Base-by-base conservation (phyloP, 1,139 yeast genomes). In the Kodamaea plutei region DNA sequence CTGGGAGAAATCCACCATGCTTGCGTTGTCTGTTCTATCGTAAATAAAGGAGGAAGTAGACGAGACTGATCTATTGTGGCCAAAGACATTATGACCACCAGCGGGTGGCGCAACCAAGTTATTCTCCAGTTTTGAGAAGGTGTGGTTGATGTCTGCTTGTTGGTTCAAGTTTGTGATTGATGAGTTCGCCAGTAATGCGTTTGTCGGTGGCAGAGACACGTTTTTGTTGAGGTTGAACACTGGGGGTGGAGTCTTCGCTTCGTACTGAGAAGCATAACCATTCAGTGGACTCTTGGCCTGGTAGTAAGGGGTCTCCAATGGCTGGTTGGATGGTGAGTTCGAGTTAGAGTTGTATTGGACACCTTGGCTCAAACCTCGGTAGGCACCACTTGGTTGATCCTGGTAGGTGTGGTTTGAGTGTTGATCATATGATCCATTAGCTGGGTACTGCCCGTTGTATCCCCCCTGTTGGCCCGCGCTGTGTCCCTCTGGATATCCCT, bases 1-100 rank as follows among this genome's bases (percentile, higher is more conserved):
- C 40, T 68, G 73, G 35, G 56, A 58, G 36, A 67, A 62, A 40
- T 66, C 73, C 14, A 61, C 56, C 50, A 61, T 40, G 35, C 66
- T 55, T 8, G 56, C 49, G 28, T 53, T 58, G 40, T 67, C 73
- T 30, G 50, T 45, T 23, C 58, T 49, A 35, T 60, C 64, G 38
- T 61, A 59, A 35, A 56, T 49, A 34, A 61, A 54, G 28, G 61
- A 56, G 27, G 71, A 63, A 4, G 64, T 53, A 14, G 68, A 61
- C 29, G 72, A 64, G 4, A 61, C 61, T 15, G 69, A 61, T 29
- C 73, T 49, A 23, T 41, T 50, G 47, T 67, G 73, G 28, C 58
- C 55, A 30, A 39, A 41, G 23, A 39, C 43, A 14, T 30, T 34
- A 10, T 25, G 18, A 32, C 34, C 28, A 32, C 34, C 28, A 14